A percentile compares a stretch with the other conserved stretches of the same genome.
Conservation (phyloP, 2,329 filamentous ascomycete genomes). For the Penicillium sp. region DNA sequence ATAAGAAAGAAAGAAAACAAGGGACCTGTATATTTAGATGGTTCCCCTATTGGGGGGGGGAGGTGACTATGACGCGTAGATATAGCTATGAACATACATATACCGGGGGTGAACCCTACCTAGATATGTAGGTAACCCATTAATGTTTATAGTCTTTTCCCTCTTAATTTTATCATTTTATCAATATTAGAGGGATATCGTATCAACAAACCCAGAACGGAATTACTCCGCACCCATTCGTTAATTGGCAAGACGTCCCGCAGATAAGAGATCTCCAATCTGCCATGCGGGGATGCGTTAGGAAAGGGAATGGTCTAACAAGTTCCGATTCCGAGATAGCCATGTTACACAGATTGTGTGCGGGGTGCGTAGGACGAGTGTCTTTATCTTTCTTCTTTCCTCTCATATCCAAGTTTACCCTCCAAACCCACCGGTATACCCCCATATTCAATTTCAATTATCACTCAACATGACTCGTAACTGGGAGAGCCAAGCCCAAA, state of each 20-base stretch:
- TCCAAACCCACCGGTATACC: background rate
- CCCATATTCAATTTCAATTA: background rate
- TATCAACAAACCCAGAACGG: too few relatives aligned
- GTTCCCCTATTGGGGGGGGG: too few relatives aligned
- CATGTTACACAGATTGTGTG: background rate
- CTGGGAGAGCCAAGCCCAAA: constrained; percentile 37
- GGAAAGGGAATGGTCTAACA: background rate
- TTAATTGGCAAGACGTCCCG: background rate
- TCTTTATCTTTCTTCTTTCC: background rate
- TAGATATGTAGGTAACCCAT: too few relatives aligned
- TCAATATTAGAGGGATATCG: too few relatives aligned
- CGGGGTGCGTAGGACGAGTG: background rate
- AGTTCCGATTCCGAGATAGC: constrained; percentile 9
- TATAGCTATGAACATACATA: too few relatives aligned
- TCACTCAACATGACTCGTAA: constrained; percentile 21
- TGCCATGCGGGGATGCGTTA: background rate
- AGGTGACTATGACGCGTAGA: too few relatives aligned
- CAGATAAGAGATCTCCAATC: background rate
- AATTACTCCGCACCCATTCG: too few relatives aligned
- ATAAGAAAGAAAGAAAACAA: too few relatives aligned
- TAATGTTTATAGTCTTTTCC: too few relatives aligned
- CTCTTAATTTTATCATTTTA: too few relatives aligned
- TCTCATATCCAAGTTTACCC: background rate
- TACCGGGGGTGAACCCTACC: too few relatives aligned
- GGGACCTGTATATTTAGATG: too few relatives aligned